Base-by-base conservation (phyloP, 2,329 filamentous ascomycete genomes). In the Venturia carpophila region DNA sequence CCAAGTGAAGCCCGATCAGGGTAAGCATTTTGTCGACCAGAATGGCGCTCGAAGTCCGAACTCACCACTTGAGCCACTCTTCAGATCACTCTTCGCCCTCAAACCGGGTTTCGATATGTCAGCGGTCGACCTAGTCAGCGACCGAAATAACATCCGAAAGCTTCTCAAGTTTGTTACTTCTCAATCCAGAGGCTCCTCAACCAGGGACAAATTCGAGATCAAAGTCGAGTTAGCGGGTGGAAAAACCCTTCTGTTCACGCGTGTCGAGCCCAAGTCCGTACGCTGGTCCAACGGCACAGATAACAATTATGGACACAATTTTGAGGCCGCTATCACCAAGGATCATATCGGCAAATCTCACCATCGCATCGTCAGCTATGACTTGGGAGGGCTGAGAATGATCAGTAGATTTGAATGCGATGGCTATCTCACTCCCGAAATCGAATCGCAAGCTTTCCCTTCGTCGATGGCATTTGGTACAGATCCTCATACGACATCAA, bases 131-230 rank as follows among this genome's bases (percentile, higher is more conserved):
- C 65, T 82, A 13, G 72, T 82, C 24, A 79, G 75, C 2, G 79
- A 82, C 67, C 71, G 78, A 39, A 80, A 79, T 70, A 81, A 79
- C 62, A 75, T 82, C 62, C 77, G 79, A 39, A 82, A 82, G 69
- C 76, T 82, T 24, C 72, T 82, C 1, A 72, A 73, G 1, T 80
- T 82, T 66, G 67, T 80, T 61, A 70, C 76, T 42, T 70, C 65
- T 49, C 67, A 72, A 41, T 66, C 68, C 19, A 68, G 71, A 41
- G 39, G 39, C 39, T 9, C 2, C 15, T 41, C 39, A 3, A 15
- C 39, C 39, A 41, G 15, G 13, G 71, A 77, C 17, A 11, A 70
- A 5, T 81, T 81, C 67, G 73, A 71, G n/a, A 79, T 82, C 49
- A 65, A 73, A 0, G 70, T 79, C 37, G 79, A 82, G 66, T 3